A percentile compares a stretch with the other conserved stretches of the same genome.
These are phyloP conservation scores for Alternaria sp. DNA, from an alignment of 2,329 filamentous ascomycete species.

Conservation along the genomic window DNA sequence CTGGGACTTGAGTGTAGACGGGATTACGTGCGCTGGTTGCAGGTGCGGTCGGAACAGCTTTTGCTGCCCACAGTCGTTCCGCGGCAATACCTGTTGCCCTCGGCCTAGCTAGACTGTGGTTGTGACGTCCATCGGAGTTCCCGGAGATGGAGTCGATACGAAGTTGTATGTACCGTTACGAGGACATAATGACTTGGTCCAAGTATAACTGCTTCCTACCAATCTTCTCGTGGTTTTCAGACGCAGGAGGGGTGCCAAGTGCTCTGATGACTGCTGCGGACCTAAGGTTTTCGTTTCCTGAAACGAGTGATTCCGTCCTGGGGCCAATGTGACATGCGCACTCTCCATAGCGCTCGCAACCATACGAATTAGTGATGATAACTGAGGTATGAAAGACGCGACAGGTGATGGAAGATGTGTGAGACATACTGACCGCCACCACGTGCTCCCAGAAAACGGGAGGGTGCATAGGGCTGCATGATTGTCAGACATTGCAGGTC, in stretches of 20 bases:
- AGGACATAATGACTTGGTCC: background rate
- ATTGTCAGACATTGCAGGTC: slow-evolving; percentile 32
- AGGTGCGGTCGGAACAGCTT: slow-evolving; percentile 8
- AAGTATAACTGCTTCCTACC: slow-evolving; percentile 17
- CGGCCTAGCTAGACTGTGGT: background rate
- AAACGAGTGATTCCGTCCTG: slow-evolving; percentile 28
- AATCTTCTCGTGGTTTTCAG: slow-evolving; percentile 18
- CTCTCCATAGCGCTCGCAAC: background rate
- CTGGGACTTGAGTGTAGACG: background rate
- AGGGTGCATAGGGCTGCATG: slow-evolving; percentile 49
- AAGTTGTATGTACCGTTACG: background rate
- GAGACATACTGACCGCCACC: slow-evolving; percentile 39
- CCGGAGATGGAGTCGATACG: slow-evolving; percentile 1
- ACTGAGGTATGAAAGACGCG: slow-evolving; percentile 14
- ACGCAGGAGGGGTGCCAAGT: slow-evolving; percentile 25
- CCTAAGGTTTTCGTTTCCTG: slow-evolving; percentile 33
- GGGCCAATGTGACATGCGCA: background rate
- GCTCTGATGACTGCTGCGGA: slow-evolving; percentile 23
- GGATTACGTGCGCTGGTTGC: slow-evolving; percentile 1
- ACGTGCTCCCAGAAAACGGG: slow-evolving; percentile 43
- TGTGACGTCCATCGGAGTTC: background rate
- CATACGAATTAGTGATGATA: background rate
- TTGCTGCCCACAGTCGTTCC: background rate
- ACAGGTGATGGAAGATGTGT: slow-evolving; percentile 21
- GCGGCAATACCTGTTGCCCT: slow-evolving; percentile 6